phyloP scores from a whole-genome alignment of 2,329 filamentous ascomycete genomes.

The Kalaharituber pfeilii region DNA sequence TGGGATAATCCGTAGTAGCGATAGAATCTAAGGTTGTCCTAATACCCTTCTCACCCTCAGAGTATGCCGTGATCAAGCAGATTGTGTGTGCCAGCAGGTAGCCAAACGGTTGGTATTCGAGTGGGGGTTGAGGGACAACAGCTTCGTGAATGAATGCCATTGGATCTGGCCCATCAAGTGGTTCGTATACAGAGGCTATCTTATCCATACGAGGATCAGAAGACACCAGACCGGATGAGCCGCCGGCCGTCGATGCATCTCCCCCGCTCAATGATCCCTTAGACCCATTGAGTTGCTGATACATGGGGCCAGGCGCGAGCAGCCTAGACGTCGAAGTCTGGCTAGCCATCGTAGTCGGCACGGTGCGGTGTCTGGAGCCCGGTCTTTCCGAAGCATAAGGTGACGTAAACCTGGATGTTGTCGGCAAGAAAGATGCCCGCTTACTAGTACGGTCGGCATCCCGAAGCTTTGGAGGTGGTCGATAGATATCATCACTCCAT shows the following conservation, averaged over 20 bases:
- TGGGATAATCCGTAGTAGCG: constrained; percentile 94
- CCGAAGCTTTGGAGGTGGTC: constrained; percentile 63
- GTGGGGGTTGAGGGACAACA: constrained; percentile 87
- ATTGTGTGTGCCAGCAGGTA: constrained; percentile 87
- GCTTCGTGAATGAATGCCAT: constrained; percentile 92
- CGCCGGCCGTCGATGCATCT: constrained; percentile 1
- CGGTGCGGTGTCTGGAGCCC: constrained; percentile 35
- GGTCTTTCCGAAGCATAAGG: constrained; percentile 60
- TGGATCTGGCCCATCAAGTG: constrained; percentile 53
- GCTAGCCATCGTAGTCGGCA: constrained; percentile 86
- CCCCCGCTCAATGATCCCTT: constrained; percentile 19
- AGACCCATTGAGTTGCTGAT: constrained; percentile 42
- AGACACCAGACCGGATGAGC: constrained; percentile 7
- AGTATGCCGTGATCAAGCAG: constrained; percentile 91
- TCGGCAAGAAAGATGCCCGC: constrained; percentile 76
- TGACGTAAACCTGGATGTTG: constrained; percentile 84
- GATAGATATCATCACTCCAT: constrained; percentile 95
- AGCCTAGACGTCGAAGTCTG: constrained; percentile 61
- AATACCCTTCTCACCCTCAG: constrained; percentile 81
- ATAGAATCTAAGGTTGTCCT: constrained; percentile 91
- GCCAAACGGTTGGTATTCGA: constrained; percentile 94
- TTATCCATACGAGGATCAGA: neutral
- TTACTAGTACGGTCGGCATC: constrained; percentile 62
- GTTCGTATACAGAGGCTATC: constrained; percentile 8
- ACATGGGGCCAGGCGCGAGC: constrained; percentile 52